Evolutionary conservation across 371 early-diverging fungal species (phyloP).

Genomic region (Apophysomyces variabilis): DNA sequence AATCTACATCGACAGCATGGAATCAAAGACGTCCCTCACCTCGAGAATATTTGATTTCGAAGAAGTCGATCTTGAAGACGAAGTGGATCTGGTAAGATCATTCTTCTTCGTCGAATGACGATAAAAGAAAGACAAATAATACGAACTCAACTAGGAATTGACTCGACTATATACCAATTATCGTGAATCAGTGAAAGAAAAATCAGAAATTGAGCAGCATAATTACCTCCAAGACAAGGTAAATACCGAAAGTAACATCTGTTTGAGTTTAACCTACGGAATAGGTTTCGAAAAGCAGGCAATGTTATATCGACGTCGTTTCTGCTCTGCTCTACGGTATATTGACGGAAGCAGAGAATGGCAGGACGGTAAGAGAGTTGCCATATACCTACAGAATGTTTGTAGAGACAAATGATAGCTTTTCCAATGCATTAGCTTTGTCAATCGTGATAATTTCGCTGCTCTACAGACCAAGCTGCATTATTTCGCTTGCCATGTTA

Average conservation of each 20-base stretch:
- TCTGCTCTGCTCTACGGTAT: slow-evolving; percentile 72
- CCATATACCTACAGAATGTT: neutral
- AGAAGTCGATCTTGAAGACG: slow-evolving; percentile 40
- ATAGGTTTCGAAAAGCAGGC: slow-evolving; percentile 61
- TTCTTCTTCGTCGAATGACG: slow-evolving; percentile 11
- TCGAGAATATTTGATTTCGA: slow-evolving; percentile 40
- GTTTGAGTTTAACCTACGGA: neutral
- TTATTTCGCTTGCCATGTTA: slow-evolving; percentile 40
- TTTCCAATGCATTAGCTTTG: slow-evolving; percentile 63
- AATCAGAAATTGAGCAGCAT: slow-evolving; percentile 69
- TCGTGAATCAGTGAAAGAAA: slow-evolving; percentile 46
- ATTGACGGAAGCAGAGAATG: slow-evolving; percentile 53
- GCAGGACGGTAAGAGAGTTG: slow-evolving; percentile 40
- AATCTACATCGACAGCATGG: neutral
- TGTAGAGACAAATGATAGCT: slow-evolving; percentile 32
- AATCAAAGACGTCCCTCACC: neutral
- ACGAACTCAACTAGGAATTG: slow-evolving; percentile 51
- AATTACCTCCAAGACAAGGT: slow-evolving; percentile 66
- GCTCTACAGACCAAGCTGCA: slow-evolving; percentile 56
- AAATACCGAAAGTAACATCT: slow-evolving; percentile 3
- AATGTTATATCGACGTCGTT: slow-evolving; percentile 59
- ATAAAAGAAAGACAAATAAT: neutral
- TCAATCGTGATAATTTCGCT: slow-evolving; percentile 69
- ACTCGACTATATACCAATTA: slow-evolving; percentile 47
- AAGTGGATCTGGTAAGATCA: slow-evolving; percentile 35